These are phyloP conservation scores for Lycium barbarum DNA, from an alignment of 257 asterid species.

Conservation along the genomic window DNA sequence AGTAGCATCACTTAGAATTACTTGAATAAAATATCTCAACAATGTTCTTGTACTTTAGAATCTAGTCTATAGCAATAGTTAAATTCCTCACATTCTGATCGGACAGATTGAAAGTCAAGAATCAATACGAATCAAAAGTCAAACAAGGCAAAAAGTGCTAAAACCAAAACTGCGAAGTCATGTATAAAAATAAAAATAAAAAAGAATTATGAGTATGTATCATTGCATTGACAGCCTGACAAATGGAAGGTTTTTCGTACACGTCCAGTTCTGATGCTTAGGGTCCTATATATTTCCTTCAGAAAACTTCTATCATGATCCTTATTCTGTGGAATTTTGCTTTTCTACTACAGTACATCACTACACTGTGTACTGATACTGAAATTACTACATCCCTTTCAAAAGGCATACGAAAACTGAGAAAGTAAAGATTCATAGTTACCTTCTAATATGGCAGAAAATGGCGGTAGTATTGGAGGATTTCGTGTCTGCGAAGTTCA, in stretches of 20 bases:
- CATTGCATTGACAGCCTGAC: not conserved
- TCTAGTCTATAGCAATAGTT: not conserved
- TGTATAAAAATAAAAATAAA: not conserved
- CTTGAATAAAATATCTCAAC: not conserved
- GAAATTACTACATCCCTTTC: not conserved
- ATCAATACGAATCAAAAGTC: not conserved
- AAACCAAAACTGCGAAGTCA: not conserved
- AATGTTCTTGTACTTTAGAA: not conserved
- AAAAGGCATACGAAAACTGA: not conserved
- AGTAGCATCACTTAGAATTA: slow-evolving; percentile 7
- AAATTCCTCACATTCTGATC: not conserved
- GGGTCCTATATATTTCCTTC: slow-evolving; percentile 1
- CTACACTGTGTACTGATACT: not conserved
- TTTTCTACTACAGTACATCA: not conserved
- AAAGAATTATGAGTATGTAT: not conserved
- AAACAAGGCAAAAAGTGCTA: not conserved
- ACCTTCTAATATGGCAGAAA: slow-evolving; percentile 81
- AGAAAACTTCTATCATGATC: not conserved
- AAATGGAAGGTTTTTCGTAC: not conserved
- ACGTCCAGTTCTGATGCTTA: slow-evolving; percentile 20
- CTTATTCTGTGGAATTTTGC: not conserved
- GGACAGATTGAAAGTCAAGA: not conserved
- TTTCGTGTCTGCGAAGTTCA: slow-evolving; percentile 68
- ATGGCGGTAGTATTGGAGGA: slow-evolving; percentile 92
- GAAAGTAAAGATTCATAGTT: slow-evolving; percentile 26